Evolutionary conservation across 2,329 filamentous ascomycete genomes (phyloP), one percentile per base, ranked within the genome.

Genomic region (Phaeosphaeriaceae sp.): DNA sequence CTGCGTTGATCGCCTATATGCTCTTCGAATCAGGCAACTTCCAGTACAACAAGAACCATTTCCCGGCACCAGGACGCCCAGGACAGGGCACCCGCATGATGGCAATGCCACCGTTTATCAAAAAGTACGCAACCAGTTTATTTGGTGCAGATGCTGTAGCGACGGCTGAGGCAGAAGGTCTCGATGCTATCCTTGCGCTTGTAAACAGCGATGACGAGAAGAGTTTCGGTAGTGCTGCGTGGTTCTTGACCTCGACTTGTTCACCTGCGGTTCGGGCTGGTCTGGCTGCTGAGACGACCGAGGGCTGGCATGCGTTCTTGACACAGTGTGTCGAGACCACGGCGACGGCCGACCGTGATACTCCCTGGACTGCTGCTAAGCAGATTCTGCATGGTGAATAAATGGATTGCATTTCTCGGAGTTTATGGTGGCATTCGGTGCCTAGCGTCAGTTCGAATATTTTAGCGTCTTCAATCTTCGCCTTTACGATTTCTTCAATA

Each of bases 41-140:
- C 75, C 79, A 82, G 63, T 92, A 83, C 80, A 89, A 87, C 73
- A 81, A 79, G 70, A 90, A 92, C 74, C 77, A 85, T 61, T 81
- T 71, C 75, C 81, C 81, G 0, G 71, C 13, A 34, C 77, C 55
- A 1, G 81, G 79, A n/a, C 66, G 74, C 0, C 79, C 86, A 0
- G 89, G 89, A 7, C 87, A 92, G 70, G 89, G 89, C 18, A 92
- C 89, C 0, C 75, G 83, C 3, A 86, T 85, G 66, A 88, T 88
- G 86, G 82, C 87, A 70, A 79, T 76, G 43, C 75, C 82, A 0
- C 61, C 71, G 1, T 86, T 75, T 69, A 84, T 87, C 60, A 54
- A 76, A 1, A 60, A 78, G 59, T 88, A 87, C 57, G 84, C 83
- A 3, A 72, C 76, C 0, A 77, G 67, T 1, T 56, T 87, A 23